Evolutionary conservation across 1,139 yeast species (phyloP), one percentile per base, ranked within the genome.

Genomic region (Candida labiduridarum): DNA sequence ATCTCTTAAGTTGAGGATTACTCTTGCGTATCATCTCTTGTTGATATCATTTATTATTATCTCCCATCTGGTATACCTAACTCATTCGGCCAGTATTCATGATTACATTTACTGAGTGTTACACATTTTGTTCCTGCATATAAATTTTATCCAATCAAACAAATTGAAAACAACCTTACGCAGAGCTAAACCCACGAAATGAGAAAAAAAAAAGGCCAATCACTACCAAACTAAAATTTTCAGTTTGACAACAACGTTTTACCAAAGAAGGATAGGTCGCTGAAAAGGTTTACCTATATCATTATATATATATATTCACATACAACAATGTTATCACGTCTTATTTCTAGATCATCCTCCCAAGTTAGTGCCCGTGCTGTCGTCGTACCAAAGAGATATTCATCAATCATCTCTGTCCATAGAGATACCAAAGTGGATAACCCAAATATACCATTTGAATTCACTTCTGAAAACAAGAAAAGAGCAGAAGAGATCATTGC

Each of bases 401-500:
- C 75, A 40, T 67, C 78, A 52, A 78, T 79, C 56, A 73, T 80
- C 52, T 74, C 89, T 10, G 90, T 87, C 43, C 96, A 89, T 72
- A 81, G 96, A 67, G 83, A 89, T 62, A 77, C 86, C 39, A 76
- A 81, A 48, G 79, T 78, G 48, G 89, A 89, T 76, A 87, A 87
- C 68, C 83, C 83, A 46, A 71, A 77, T 47, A 74, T 84, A 52
- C 86, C 90, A 44, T 89, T 89, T 67, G 92, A 86, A 66, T 89
- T 89, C 76, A 76, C 77, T 51, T 66, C 79, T n/a, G 91, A 84
- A 59, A 89, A 88, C 74, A 63, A 74, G 63, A 75, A 79, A 60
- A 77, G 90, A 60, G 96, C 96, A 18, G 76, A 87, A 53, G 87
- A 82, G 57, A 82, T 89, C 63, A 79, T 89, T 52, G 83, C 87